Percentiles rank a stretch among this genome's conserved stretches.
Evolutionary conservation across 2,329 filamentous ascomycete species (phyloP).

Genomic region (Claviceps quebecensis): DNA sequence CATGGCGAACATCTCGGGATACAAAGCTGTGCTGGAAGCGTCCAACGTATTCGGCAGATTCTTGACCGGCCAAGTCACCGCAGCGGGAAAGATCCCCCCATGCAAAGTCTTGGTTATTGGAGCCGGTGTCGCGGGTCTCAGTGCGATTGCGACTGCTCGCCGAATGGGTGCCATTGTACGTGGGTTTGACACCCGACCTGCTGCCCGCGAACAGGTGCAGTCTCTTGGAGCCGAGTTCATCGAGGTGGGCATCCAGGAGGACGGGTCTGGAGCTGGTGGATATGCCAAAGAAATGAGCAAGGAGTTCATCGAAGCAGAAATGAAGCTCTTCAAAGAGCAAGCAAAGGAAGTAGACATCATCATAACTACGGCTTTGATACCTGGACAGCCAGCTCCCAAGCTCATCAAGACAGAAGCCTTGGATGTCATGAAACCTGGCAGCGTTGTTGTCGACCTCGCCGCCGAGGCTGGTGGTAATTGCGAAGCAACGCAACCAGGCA

Average conservation of each 20-base stretch:
- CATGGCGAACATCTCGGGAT: constrained; percentile 90
- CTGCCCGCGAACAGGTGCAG: constrained; percentile 77
- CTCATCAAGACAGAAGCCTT: constrained; percentile 72
- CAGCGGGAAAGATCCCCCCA: constrained; percentile 78
- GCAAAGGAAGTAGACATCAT: constrained; percentile 82
- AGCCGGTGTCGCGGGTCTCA: constrained; percentile 76
- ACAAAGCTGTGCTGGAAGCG: constrained; percentile 81
- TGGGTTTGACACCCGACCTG: constrained; percentile 83
- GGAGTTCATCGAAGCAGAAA: constrained; percentile 83
- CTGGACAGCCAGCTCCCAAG: constrained; percentile 68
- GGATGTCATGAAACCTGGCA: constrained; percentile 77
- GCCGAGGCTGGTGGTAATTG: constrained; percentile 83
- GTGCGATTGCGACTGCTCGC: constrained; percentile 74
- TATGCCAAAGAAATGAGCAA: constrained; percentile 93
- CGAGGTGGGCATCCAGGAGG: constrained; percentile 73
- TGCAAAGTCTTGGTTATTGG: constrained; percentile 86
- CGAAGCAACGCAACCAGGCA: constrained; percentile 61
- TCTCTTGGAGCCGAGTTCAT: constrained; percentile 83
- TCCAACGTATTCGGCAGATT: constrained; percentile 84
- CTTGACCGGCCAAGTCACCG: constrained; percentile 78
- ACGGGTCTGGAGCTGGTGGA: constrained; percentile 70
- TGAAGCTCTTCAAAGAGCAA: constrained; percentile 83
- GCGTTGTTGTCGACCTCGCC: constrained; percentile 75
- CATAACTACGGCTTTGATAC: constrained; percentile 84
- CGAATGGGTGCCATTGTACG: constrained; percentile 80